phyloP scores from a whole-genome alignment of 2,329 filamentous ascomycete species.

The Pseudopyrenochaeta lycopersici region DNA sequence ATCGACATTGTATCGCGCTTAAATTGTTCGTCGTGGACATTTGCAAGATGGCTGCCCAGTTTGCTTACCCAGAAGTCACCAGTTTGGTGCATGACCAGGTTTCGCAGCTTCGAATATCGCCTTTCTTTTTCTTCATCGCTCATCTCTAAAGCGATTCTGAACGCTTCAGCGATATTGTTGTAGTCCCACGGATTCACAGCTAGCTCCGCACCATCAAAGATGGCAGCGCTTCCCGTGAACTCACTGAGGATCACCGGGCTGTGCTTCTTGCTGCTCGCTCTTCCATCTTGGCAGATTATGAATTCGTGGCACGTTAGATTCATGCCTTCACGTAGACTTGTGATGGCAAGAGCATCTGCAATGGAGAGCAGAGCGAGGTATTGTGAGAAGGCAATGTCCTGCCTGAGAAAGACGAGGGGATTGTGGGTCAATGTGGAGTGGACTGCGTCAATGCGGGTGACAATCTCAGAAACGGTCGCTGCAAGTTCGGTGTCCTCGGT shows the following conservation, averaged over 20 bases:
- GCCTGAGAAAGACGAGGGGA: conserved; percentile 90
- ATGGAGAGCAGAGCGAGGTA: conserved; percentile 92
- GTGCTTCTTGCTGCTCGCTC: conserved; percentile 75
- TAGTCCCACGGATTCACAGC: conserved; percentile 97
- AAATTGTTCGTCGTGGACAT: conserved; percentile 84
- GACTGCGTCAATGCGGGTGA: conserved; percentile 89
- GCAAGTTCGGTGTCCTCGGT: conserved; percentile 89
- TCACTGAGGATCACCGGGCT: conserved; percentile 92
- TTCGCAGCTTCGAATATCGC: conserved; percentile 78
- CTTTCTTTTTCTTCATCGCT: conserved; percentile 73
- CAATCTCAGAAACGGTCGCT: conserved; percentile 89
- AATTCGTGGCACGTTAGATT: conserved; percentile 96
- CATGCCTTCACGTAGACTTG: conserved; percentile 95
- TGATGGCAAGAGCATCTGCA: conserved; percentile 92
- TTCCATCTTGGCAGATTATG: conserved; percentile 89
- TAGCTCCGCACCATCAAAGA: conserved; percentile 83
- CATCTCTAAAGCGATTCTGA: conserved; percentile 86
- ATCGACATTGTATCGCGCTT: conserved; percentile 85
- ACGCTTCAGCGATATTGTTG: conserved; percentile 83
- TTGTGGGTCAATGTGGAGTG: conserved; percentile 93
- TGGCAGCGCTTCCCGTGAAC: conserved; percentile 89
- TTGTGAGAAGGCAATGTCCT: conserved; percentile 91
- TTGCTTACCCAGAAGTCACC: conserved; percentile 86
- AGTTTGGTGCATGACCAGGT: conserved; percentile 80
- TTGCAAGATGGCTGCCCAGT: conserved; percentile 74